These are phyloP conservation scores for Paecilomyces fulvus DNA, from an alignment of 2,329 filamentous ascomycete genomes.

Conservation along the genomic window DNA sequence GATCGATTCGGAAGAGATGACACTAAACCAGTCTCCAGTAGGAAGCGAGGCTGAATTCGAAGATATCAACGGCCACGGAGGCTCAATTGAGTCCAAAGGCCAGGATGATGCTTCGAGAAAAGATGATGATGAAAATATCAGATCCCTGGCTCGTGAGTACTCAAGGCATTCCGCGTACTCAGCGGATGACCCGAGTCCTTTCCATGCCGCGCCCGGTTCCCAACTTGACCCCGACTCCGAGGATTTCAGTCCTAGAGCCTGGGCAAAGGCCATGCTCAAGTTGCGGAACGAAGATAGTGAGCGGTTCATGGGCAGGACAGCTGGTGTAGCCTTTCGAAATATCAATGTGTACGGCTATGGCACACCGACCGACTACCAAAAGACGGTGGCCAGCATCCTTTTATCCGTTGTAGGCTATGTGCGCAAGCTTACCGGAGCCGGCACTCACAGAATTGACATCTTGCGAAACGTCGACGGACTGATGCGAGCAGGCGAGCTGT, in stretches of 20 bases:
- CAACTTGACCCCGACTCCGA: slow-evolving; percentile 34
- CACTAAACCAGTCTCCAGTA: neutral
- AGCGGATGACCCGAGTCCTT: slow-evolving; percentile 23
- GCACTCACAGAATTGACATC: slow-evolving; percentile 49
- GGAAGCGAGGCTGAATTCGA: neutral
- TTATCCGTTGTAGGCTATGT: slow-evolving; percentile 26
- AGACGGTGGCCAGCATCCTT: slow-evolving; percentile 33
- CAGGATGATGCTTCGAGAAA: neutral
- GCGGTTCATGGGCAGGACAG: slow-evolving; percentile 23
- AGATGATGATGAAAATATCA: neutral
- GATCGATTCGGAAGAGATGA: neutral
- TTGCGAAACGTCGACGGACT: slow-evolving; percentile 57
- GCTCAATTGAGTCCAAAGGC: neutral
- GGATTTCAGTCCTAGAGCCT: slow-evolving; percentile 36
- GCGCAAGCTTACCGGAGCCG: slow-evolving; percentile 24
- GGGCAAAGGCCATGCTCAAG: slow-evolving; percentile 35
- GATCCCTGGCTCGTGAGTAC: neutral
- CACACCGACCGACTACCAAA: slow-evolving; percentile 36
- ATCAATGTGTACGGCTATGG: slow-evolving; percentile 38
- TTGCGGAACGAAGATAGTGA: slow-evolving; percentile 23
- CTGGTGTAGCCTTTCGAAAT: slow-evolving; percentile 37
- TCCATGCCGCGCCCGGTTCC: slow-evolving; percentile 24
- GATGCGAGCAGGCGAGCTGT: slow-evolving; percentile 49
- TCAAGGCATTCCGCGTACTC: neutral
- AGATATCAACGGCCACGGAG: neutral